These are phyloP conservation scores for Mycena indigotica DNA, from an alignment of 768 basidiomycete genomes.

Conservation along the genomic window DNA sequence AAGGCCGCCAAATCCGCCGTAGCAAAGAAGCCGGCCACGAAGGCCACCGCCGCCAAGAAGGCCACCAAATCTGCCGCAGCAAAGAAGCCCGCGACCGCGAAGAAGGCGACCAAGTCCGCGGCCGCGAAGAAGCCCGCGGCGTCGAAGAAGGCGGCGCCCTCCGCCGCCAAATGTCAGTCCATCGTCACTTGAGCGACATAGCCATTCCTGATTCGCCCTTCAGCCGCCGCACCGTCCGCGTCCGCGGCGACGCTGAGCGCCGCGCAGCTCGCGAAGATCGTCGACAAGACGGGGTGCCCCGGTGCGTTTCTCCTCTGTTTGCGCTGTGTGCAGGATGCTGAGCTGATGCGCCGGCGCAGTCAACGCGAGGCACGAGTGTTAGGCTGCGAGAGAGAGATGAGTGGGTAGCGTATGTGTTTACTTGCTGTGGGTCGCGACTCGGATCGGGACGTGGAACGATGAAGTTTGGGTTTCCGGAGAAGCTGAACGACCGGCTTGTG, in stretches of 20 bases:
- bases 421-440: no score
- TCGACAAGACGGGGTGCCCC: neutral
- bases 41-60: neutral
- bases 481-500: no score
- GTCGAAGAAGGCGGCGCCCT: neutral
- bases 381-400: no score
- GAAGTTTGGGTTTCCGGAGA: no score
- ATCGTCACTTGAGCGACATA: no score
- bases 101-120: neutral
- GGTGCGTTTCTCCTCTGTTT: neutral
- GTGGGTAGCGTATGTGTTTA: no score
- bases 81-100: neutral
- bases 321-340: no score
- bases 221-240: neutral
- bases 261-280: neutral
- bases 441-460: no score
- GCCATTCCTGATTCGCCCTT: neutral
- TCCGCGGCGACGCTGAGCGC: neutral
- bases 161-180: no score
- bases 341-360: no score
- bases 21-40: neutral
- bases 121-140: neutral
- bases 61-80: neutral
- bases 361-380: no score
- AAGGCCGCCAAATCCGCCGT: neutral